phyloP scores from a whole-genome alignment of 2,329 filamentous ascomycete genomes.

The Penicillium digitatum region DNA sequence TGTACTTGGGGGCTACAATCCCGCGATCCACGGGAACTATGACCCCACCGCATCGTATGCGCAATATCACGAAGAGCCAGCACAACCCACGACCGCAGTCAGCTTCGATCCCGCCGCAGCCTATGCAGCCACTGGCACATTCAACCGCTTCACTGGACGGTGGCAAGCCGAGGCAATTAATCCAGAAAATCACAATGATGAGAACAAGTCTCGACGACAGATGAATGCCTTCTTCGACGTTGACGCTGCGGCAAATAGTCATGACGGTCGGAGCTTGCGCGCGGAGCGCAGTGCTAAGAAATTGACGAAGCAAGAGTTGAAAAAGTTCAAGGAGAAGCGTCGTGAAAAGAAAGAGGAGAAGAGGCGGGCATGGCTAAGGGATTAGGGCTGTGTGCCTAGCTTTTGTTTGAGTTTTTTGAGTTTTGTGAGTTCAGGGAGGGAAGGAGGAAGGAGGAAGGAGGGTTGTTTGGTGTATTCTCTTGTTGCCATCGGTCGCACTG shows the following conservation, averaged over 20 bases:
- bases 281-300: constrained; percentile 85
- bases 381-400: constrained; percentile 47
- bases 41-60: constrained; percentile 96
- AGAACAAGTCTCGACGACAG: constrained; percentile 80
- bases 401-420: constrained; percentile 27
- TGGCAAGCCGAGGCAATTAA: constrained; percentile 67
- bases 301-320: constrained; percentile 77
- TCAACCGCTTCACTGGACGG: constrained; percentile 85
- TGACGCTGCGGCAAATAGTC: constrained; percentile 83
- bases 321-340: constrained; percentile 86
- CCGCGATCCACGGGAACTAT: constrained; percentile 92
- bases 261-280: constrained; percentile 85
- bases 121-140: constrained; percentile 68
- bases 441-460: too few species aligned
- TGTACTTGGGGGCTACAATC: constrained; percentile 76
- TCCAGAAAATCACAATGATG: constrained; percentile 76
- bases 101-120: constrained; percentile 44
- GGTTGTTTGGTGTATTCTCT: constrained; percentile 2
- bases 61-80: constrained; percentile 48
- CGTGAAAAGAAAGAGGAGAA: constrained; percentile 91
- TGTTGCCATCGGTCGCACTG: constrained; percentile 13
- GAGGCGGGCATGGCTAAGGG: constrained; percentile 80
- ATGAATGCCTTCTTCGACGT: constrained; percentile 96
- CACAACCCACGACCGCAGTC: constrained; percentile 18
- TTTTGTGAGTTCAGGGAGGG: too few species aligned